phyloP scores from a whole-genome alignment of 1,284 basidiomycete genomes.

The Ganoderma boninense region DNA sequence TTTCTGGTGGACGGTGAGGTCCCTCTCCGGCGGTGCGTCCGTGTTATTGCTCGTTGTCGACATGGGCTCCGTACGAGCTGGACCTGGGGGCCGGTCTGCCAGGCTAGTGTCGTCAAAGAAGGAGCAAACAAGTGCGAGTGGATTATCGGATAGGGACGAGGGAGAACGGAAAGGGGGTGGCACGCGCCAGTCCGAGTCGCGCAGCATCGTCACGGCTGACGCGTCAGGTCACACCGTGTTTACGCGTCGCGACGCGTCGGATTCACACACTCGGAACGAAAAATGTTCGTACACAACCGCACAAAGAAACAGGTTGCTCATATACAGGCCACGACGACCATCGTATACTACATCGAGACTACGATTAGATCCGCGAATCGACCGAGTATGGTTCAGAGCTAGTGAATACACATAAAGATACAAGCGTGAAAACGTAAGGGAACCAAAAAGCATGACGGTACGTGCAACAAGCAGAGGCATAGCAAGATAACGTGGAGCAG shows the following conservation, averaged over 20 bases:
- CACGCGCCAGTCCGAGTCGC: not conserved
- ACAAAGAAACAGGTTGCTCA: not conserved
- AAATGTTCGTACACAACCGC: not conserved
- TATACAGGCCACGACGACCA: not conserved
- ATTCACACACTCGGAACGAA: not conserved
- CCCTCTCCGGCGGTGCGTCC: constrained; percentile 45
- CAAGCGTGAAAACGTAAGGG: not conserved
- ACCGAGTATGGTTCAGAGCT: not conserved
- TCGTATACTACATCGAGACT: not conserved
- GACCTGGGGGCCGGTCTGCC: not conserved
- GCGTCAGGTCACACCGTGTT: constrained; percentile 24
- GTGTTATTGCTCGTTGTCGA: constrained; percentile 5
- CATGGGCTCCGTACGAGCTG: not conserved
- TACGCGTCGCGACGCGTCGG: constrained; percentile 10
- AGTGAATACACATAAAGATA: constrained; percentile 2
- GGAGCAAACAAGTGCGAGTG: not conserved
- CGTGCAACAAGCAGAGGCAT: not conserved
- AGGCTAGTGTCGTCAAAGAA: not conserved
- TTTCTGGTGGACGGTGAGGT: constrained; percentile 63
- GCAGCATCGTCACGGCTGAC: constrained; percentile 12
- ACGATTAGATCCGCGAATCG: not conserved
- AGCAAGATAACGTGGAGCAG: not conserved
- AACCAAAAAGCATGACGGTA: not conserved
- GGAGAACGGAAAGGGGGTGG: not conserved
- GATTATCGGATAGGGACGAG: no score